phyloP scores from a whole-genome alignment of 768 basidiomycete species.

The Amanita muscaria region DNA sequence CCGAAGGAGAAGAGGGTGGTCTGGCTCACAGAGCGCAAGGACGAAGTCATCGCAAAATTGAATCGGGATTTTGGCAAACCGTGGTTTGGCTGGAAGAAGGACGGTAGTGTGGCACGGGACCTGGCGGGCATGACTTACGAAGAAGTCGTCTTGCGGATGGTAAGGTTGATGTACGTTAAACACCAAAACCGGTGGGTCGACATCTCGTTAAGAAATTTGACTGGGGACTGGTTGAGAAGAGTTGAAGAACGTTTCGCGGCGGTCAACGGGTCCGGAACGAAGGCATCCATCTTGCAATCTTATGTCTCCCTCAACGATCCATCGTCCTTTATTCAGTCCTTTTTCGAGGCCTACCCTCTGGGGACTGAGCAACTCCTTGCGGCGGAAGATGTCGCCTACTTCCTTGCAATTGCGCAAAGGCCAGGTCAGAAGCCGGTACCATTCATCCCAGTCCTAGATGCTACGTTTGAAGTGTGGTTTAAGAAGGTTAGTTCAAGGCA shows the following conservation, averaged over 20 bases:
- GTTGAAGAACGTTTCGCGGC: slow-evolving; percentile 94
- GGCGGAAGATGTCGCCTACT: slow-evolving; percentile 89
- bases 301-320: slow-evolving; percentile 82
- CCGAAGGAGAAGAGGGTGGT: slow-evolving; percentile 90
- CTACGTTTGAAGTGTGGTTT: slow-evolving; percentile 96
- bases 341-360: slow-evolving; percentile 79
- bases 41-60: slow-evolving; percentile 84
- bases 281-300: slow-evolving; percentile 80
- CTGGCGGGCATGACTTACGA: slow-evolving; percentile 98
- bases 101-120: slow-evolving; percentile 74
- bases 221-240: slow-evolving; percentile 94
- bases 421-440: slow-evolving; percentile 98
- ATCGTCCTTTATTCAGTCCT: slow-evolving; percentile 60
- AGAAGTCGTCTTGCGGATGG: slow-evolving; percentile 86
- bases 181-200: slow-evolving; percentile 95
- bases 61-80: slow-evolving; percentile 96
- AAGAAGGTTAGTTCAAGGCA: slow-evolving; percentile 67
- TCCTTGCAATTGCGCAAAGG: slow-evolving; percentile 91
- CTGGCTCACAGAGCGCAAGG: slow-evolving; percentile 82
- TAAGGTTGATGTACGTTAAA: slow-evolving; percentile 88
- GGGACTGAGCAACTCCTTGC: slow-evolving; percentile 83
- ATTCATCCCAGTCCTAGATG: slow-evolving; percentile 94
- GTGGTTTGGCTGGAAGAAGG: slow-evolving; percentile 97
- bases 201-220: slow-evolving; percentile 80
- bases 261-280: slow-evolving; percentile 64